Evolutionary conservation across 1,284 basidiomycete species (phyloP).

Genomic region (Athelia sp.): DNA sequence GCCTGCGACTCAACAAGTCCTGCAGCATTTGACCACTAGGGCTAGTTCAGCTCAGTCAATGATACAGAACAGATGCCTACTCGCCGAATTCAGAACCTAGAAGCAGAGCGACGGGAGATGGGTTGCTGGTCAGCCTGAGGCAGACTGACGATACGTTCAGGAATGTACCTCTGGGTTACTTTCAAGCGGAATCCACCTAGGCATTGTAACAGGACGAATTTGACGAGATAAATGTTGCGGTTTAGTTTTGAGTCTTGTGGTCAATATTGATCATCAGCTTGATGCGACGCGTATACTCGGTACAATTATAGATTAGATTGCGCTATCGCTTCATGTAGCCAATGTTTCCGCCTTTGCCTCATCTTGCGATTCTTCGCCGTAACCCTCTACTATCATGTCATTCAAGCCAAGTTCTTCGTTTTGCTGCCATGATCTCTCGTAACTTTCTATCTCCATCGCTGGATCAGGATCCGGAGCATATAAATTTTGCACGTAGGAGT

Average conservation of each 20-base stretch:
- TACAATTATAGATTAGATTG: no score
- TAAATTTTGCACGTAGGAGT: constrained; percentile 94
- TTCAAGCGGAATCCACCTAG: constrained; percentile 71
- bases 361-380: constrained; percentile 39
- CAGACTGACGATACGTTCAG: background rate
- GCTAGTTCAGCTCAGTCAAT: constrained; percentile 1
- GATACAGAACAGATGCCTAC: constrained; percentile 12
- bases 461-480: constrained; percentile 93
- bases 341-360: constrained; percentile 7
- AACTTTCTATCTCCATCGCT: constrained; percentile 81
- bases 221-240: no score
- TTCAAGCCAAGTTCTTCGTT: constrained; percentile 96
- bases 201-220: background rate
- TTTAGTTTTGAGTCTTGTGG: no score
- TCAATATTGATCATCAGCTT: no score
- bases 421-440: constrained; percentile 85
- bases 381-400: constrained; percentile 92
- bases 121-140: no score
- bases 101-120: no score
- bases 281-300: no score
- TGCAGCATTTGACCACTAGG: constrained; percentile 77
- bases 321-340: background rate
- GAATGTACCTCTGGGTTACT: constrained; percentile 63
- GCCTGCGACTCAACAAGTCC: constrained; percentile 59
- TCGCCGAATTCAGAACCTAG: constrained; percentile 50